These are phyloP conservation scores for Blumeria hordei DNA, from an alignment of 2,329 filamentous ascomycete species.

Conservation along the genomic window DNA sequence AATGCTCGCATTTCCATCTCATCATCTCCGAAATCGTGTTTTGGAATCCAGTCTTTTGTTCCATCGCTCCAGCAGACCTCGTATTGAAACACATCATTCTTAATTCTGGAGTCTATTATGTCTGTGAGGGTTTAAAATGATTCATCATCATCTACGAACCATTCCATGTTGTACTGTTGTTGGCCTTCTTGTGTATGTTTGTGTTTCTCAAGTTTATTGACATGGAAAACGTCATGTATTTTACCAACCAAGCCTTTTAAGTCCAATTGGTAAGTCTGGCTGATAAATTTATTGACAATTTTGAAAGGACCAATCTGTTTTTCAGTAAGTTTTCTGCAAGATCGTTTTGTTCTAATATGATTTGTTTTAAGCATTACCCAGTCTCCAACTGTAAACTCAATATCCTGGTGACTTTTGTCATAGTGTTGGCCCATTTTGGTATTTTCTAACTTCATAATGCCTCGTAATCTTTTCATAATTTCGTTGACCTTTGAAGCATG, in stretches of 20 bases:
- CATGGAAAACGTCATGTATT: not conserved
- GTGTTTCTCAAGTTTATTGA: not conserved
- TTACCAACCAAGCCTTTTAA: not conserved
- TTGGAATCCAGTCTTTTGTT: not conserved
- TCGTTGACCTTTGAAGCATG: not conserved
- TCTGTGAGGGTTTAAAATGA: not conserved
- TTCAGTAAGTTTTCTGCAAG: not conserved
- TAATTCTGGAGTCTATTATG: not conserved
- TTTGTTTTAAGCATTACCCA: constrained; percentile 1
- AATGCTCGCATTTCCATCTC: not conserved
- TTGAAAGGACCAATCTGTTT: constrained; percentile 1
- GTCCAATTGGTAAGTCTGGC: not conserved
- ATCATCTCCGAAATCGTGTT: not conserved
- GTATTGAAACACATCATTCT: not conserved
- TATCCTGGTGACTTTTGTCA: not conserved
- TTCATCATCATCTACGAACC: not conserved
- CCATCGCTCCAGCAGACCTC: not conserved
- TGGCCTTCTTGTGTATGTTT: not conserved
- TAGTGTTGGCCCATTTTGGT: not conserved
- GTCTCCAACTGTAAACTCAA: not conserved
- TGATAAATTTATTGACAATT: not conserved
- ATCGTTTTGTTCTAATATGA: not conserved
- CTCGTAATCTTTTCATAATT: not conserved
- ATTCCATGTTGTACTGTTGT: not conserved
- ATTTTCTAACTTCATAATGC: not conserved